Percentiles rank a stretch among this genome's conserved stretches.
Evolutionary conservation across 2,329 filamentous ascomycete genomes (phyloP).

Genomic region (Diaporthe nobilis): DNA sequence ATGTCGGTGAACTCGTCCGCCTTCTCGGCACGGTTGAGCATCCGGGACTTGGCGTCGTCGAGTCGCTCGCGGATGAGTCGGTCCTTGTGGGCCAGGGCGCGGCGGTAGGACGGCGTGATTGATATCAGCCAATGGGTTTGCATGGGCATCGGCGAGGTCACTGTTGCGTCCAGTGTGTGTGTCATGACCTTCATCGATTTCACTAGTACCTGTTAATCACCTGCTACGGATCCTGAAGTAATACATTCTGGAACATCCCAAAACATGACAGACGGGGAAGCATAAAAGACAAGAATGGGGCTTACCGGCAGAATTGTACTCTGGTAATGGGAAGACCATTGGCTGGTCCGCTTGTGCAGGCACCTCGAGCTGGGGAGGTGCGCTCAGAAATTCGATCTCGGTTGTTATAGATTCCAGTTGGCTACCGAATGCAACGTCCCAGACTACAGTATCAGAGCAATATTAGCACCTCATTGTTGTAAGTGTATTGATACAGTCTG

Average conservation of each 20-base stretch:
- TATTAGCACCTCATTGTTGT: not conserved
- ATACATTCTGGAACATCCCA: too few species aligned
- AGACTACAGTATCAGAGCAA: not conserved
- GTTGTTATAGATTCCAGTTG: constrained; percentile 10
- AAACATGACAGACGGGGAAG: too few species aligned
- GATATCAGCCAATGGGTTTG: constrained; percentile 27
- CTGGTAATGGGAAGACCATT: constrained; percentile 22
- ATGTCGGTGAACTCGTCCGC: constrained; percentile 25
- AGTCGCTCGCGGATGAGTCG: constrained; percentile 33
- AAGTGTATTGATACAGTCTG: too few species aligned
- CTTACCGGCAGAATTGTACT: constrained; percentile 7
- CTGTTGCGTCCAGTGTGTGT: constrained; percentile 17
- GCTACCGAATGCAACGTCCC: constrained; percentile 35
- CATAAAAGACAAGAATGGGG: too few species aligned
- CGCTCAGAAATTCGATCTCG: constrained; percentile 18
- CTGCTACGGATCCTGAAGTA: too few species aligned
- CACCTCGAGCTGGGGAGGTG: not conserved
- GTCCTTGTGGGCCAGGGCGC: constrained; percentile 33
- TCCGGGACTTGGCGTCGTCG: constrained; percentile 32
- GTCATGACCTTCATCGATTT: constrained; percentile 33
- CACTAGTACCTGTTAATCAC: not conserved
- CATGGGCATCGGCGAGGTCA: constrained; percentile 26
- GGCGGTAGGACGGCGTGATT: constrained; percentile 25
- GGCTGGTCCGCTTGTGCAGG: not conserved
- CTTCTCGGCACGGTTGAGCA: not conserved